A percentile compares a stretch with the other conserved stretches of the same genome.
Conservation (phyloP, 306 rosid species). For the Citrullus amarus region DNA sequence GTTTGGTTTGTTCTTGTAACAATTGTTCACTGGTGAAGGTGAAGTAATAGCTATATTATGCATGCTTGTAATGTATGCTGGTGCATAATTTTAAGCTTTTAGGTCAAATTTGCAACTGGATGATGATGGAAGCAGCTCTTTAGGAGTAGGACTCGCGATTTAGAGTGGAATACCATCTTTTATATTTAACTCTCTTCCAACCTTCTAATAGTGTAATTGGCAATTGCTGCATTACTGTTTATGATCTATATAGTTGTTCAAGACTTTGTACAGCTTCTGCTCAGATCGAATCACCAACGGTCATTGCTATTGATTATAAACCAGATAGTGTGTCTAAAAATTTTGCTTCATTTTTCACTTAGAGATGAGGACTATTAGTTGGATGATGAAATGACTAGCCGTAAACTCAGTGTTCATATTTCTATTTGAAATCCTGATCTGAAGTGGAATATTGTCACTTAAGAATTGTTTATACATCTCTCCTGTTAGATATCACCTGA, state of each 20-base stretch:
- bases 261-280: background rate
- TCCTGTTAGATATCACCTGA: constrained; percentile 47
- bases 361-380: background rate
- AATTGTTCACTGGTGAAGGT: background rate
- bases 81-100: background rate
- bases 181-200: background rate
- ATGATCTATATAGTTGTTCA: background rate
- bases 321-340: background rate
- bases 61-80: background rate
- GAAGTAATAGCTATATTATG: background rate
- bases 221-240: background rate
- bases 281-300: background rate
- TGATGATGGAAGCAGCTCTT: background rate
- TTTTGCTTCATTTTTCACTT: background rate
- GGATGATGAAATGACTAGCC: background rate
- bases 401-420: background rate
- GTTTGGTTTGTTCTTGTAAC: background rate
- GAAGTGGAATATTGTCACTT: background rate
- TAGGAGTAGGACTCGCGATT: background rate
- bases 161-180: background rate
- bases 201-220: background rate
- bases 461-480: background rate
- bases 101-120: background rate
- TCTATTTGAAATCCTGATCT: background rate
- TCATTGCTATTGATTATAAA: background rate